Evolutionary conservation across 2,329 filamentous ascomycete species (phyloP), one percentile per base, ranked within the genome.

Genomic region (Cadophora sp.): DNA sequence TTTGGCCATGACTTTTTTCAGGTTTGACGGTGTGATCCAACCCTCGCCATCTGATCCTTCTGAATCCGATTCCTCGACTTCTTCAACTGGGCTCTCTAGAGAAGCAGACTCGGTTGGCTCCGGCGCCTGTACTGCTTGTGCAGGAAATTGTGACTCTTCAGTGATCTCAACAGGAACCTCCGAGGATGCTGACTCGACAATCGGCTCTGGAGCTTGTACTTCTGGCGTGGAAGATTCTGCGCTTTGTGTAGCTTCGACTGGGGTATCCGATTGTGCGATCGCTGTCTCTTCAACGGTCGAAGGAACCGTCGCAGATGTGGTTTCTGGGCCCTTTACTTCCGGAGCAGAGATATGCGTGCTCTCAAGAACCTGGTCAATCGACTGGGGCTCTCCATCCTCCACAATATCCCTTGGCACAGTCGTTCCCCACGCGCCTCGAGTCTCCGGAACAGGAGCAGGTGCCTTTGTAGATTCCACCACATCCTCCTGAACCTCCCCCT

Each of bases 21-120:
- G 86, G 80, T 98, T 99, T 48, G 90, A 90, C 0, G 95, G 94
- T 0, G 96, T 98, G 78, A 98, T 97, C 95, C 95, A 98, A 74
- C 90, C 92, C 71, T 91, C 93, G 18, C 84, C 86, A 66, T 88
- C 88, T n/a, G 78, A 72, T 16, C 70, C 72, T 33, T 80, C 76
- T 18, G 73, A 70, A 36, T 76, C 69, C 62, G 71, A 66, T 30
- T 69, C 68, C 56, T 72, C 51, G 7, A 69, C 66, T 59, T 70
- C 73, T 69, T 67, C 76, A 68, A 59, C 72, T 66, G 24, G 72
- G 48, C 47, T 16, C 7, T 51, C 9, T 39, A 24, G 20, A 6
- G 66, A 60, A n/a, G 50, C 20, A 7, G 64, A 8, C 18, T 62
- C 43, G 14, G 30, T 22, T n/a, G 22, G 18, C 36, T 50, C 39